These are phyloP conservation scores for Pichia occidentalis DNA, from an alignment of 805 yeast genomes.

Conservation along the genomic window DNA sequence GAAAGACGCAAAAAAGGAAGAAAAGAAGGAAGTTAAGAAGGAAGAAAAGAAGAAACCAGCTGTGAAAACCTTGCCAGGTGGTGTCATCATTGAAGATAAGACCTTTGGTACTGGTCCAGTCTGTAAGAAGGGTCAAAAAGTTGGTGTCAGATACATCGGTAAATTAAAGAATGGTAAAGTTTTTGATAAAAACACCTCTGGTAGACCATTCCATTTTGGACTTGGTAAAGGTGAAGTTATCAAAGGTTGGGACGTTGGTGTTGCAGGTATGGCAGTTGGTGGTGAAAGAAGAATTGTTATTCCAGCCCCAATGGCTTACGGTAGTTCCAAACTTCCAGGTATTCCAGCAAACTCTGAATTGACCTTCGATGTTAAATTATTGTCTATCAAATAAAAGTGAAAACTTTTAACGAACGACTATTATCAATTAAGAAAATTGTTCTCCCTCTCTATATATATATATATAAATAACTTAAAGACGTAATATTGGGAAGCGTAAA, in stretches of 20 bases:
- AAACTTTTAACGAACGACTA: not conserved
- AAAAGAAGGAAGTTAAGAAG: constrained; percentile 17
- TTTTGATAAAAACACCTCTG: constrained; percentile 94
- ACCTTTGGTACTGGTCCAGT: constrained; percentile 79
- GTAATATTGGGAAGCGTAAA: too few species aligned
- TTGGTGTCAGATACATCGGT: constrained; percentile 96
- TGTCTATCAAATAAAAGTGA: constrained; percentile 63
- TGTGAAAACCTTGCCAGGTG: constrained; percentile 82
- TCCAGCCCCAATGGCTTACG: constrained; percentile 96
- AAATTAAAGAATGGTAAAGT: constrained; percentile 94
- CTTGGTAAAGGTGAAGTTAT: constrained; percentile 98
- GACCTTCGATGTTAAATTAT: constrained; percentile 92
- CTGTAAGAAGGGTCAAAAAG: constrained; percentile 84
- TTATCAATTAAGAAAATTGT: too few species aligned
- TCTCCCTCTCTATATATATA: too few species aligned
- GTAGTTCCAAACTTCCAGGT: constrained; percentile 90
- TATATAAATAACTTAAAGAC: too few species aligned
- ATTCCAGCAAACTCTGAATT: constrained; percentile 96
- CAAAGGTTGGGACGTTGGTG: constrained; percentile 98
- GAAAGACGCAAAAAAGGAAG: constrained; percentile 21
- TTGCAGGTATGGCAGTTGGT: constrained; percentile 96
- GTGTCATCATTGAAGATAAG: constrained; percentile 90
- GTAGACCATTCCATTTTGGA: constrained; percentile 88
- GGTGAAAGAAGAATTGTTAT: constrained; percentile 97
- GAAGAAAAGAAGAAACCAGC: constrained; percentile 47